phyloP scores from a whole-genome alignment of 352 stramenopile species.

The Thalassiosira ordinaria region DNA sequence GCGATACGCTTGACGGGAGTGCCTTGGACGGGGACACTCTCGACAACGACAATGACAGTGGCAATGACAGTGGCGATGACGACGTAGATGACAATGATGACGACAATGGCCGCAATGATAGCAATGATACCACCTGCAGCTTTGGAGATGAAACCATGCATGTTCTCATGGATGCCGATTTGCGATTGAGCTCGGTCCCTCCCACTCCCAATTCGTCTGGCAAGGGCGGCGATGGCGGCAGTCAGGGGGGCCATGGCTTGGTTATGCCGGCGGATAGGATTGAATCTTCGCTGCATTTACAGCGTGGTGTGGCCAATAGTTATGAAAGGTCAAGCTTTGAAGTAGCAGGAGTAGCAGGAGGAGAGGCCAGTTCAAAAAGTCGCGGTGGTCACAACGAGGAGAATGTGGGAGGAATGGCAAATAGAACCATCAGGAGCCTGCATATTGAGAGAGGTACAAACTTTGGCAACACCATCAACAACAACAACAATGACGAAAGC shows the following conservation, averaged over 20 bases:
- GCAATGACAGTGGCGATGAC: background rate
- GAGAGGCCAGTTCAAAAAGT: background rate
- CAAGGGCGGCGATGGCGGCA: no score
- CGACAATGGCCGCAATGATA: background rate
- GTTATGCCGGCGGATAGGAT: no score
- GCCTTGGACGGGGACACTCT: no score
- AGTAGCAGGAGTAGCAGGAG: background rate
- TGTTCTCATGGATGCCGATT: constrained; percentile 42
- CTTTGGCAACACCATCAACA: background rate
- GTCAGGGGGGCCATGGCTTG: no score
- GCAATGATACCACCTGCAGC: background rate
- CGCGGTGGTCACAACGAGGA: background rate
- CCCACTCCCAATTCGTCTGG: no score
- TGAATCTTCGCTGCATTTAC: no score
- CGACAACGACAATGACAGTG: constrained; percentile 1
- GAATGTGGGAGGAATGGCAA: no score
- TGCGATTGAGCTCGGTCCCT: constrained; percentile 20
- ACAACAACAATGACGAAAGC: background rate
- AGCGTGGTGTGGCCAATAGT: no score
- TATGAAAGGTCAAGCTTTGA: no score
- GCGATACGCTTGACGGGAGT: no score
- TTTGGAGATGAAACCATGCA: constrained; percentile 53
- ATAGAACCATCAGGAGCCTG: no score
- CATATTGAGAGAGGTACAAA: no score
- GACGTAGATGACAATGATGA: constrained; percentile 8